Evolutionary conservation across 225 moss, liverwort and hornwort genomes (phyloP).

Genomic region (Marchantia polymorpha): DNA sequence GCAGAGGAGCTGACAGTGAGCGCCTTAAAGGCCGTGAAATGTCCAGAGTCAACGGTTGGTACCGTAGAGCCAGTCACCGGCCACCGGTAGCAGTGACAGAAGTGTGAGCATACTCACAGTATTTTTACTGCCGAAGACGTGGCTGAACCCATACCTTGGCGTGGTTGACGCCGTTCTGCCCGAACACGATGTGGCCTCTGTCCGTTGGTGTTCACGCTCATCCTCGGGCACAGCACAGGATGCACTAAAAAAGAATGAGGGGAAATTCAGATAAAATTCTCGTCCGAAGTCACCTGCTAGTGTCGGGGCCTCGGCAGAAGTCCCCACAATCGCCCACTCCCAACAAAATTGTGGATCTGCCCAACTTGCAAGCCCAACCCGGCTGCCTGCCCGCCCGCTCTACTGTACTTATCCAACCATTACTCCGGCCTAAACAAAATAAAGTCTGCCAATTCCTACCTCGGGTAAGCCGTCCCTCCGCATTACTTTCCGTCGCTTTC

Average conservation of each 20-base stretch:
- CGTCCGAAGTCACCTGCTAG: neutral
- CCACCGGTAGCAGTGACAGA: neutral
- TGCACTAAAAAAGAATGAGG: neutral
- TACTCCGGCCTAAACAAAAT: neutral
- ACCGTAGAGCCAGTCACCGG: neutral
- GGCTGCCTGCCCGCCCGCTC: neutral
- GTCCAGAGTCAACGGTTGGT: constrained; percentile 4
- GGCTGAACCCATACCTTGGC: constrained; percentile 4
- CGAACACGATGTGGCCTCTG: neutral
- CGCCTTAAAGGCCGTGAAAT: neutral
- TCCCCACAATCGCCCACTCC: neutral
- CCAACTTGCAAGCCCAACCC: neutral
- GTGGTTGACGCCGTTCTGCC: constrained; percentile 1
- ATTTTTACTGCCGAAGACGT: neutral
- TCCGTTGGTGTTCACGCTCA: neutral
- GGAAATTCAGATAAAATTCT: neutral
- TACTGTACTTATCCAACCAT: neutral
- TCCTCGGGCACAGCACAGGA: neutral
- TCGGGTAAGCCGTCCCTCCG: too few species aligned
- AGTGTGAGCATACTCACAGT: neutral
- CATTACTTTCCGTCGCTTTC: too few species aligned
- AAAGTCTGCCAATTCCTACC: neutral
- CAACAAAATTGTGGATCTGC: neutral
- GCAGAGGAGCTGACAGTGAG: neutral
- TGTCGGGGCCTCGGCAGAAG: neutral